These are phyloP conservation scores for Trichoderma cornu-damae DNA, from an alignment of 2,329 filamentous ascomycete genomes.

Conservation along the genomic window DNA sequence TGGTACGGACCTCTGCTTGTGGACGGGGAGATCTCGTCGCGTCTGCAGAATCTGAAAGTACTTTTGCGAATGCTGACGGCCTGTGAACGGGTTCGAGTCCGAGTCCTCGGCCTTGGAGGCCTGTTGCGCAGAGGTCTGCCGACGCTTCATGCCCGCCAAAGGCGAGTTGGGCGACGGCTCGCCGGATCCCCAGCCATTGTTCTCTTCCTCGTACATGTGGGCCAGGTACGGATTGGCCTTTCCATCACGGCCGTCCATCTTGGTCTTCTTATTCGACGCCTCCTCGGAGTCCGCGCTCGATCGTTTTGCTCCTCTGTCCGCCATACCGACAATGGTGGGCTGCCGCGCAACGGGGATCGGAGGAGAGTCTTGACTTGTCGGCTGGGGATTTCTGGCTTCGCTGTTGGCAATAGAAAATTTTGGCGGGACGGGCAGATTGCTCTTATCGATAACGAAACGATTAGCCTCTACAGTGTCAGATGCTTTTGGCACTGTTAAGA, in stretches of 20 bases:
- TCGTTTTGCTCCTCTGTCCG: constrained; percentile 41
- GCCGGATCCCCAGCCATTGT: constrained; percentile 29
- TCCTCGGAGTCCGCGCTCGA: constrained; percentile 42
- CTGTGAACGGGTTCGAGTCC: constrained; percentile 80
- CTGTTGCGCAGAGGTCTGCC: constrained; percentile 72
- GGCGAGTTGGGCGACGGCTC: constrained; percentile 39
- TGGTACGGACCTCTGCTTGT: constrained; percentile 70
- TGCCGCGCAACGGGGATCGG: constrained; percentile 10
- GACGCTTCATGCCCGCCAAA: constrained; percentile 65
- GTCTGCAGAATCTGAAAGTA: constrained; percentile 88
- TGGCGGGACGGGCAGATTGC: constrained; percentile 24
- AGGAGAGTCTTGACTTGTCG: not conserved
- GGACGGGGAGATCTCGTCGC: constrained; percentile 80
- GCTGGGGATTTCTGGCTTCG: constrained; percentile 9
- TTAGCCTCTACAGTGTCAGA: not conserved
- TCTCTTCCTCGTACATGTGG: constrained; percentile 63
- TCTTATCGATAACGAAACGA: constrained; percentile 32
- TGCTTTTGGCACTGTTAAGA: not conserved
- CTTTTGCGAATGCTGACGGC: constrained; percentile 66
- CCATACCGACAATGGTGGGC: constrained; percentile 32
- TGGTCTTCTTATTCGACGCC: constrained; percentile 40
- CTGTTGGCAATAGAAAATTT: constrained; percentile 23
- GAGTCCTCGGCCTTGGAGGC: constrained; percentile 72
- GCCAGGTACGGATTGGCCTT: constrained; percentile 81
- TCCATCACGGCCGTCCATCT: constrained; percentile 34